Evolutionary conservation across 352 stramenopile genomes (phyloP), one percentile per base, ranked within the genome.

Genomic region (Pythium grandisporangium): DNA sequence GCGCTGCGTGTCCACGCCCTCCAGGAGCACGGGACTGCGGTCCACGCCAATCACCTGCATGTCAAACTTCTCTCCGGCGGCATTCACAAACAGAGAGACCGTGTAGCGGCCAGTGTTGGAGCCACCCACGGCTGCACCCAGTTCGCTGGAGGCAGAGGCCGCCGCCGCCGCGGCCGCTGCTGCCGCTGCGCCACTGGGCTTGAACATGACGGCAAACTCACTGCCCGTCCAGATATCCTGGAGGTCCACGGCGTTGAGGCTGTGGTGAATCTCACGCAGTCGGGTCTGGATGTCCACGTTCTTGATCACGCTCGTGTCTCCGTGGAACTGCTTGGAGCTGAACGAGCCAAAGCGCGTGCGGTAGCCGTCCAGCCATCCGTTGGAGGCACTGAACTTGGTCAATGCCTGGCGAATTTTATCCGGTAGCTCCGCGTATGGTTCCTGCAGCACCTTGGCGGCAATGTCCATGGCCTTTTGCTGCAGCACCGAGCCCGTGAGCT

Each of bases 281-380:
- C 75, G 71, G 42, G 78, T 92, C 55, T 92, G 78, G 39, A 87
- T 67, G 51, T 92, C 78, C 23, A 92, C 78, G 37, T 64, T 84
- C 56, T 91, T 91, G 49, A 91, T 91, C 20, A 81, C 72, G 37
- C 60, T 84, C 33, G 72, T 58, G 16, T 73, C 53, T n/a, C 50
- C 45, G 6, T 65, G 54, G 8, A 71, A 44, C 27, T 85, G 70
- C 34, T 87, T 90, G 34, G 69, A 84, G 44, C 69, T 89, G 53
- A 92, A 89, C 13, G 71, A 85, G 13, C 78, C 78, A 45, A 92
- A 92, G 8, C 78, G 61, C 32, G 74, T 89, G 48, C 78, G 63
- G 49, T 89, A 92, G n/a, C 78, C 78, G 35, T 92, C 78, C 20
- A 92, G 54, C 78, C 78, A 92, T 42, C 78, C 78, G 49, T 92